phyloP scores from a whole-genome alignment of 768 basidiomycete species.

The Auriscalpium microsporum region DNA sequence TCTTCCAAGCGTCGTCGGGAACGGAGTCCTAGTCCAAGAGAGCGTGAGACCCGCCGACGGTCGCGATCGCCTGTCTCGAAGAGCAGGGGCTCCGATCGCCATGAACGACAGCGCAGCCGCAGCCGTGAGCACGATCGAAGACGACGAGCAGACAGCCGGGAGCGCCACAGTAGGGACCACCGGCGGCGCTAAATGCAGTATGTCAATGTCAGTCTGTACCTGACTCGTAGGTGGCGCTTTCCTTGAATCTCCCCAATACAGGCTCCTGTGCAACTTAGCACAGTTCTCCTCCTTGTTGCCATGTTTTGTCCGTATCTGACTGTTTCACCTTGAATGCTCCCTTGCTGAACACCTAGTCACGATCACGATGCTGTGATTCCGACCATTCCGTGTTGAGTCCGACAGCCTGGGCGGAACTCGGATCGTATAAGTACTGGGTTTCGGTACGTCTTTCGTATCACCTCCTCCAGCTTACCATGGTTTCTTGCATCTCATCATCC shows the following conservation, averaged over 20 bases:
- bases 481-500: no score
- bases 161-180: constrained; percentile 3
- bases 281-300: not conserved
- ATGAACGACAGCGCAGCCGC: constrained; percentile 1
- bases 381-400: constrained; percentile 1
- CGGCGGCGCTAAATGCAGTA: constrained; percentile 3
- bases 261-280: not conserved
- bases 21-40: constrained; percentile 40
- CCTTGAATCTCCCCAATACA: not conserved
- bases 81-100: constrained; percentile 21
- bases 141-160: constrained; percentile 1
- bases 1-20: constrained; percentile 27
- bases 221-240: not conserved
- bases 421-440: no score
- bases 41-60: constrained; percentile 17
- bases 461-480: no score
- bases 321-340: no score
- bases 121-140: constrained; percentile 11
- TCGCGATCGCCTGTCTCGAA: constrained; percentile 17
- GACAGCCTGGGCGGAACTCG: no score
- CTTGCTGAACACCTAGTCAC: not conserved
- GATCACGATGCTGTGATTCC: not conserved
- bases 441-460: no score
- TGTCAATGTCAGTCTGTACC: not conserved
- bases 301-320: not conserved